Percentiles rank a stretch among this genome's conserved stretches.
phyloP scores from a whole-genome alignment of 2,329 filamentous ascomycete genomes.

The Diplodia intermedia region DNA sequence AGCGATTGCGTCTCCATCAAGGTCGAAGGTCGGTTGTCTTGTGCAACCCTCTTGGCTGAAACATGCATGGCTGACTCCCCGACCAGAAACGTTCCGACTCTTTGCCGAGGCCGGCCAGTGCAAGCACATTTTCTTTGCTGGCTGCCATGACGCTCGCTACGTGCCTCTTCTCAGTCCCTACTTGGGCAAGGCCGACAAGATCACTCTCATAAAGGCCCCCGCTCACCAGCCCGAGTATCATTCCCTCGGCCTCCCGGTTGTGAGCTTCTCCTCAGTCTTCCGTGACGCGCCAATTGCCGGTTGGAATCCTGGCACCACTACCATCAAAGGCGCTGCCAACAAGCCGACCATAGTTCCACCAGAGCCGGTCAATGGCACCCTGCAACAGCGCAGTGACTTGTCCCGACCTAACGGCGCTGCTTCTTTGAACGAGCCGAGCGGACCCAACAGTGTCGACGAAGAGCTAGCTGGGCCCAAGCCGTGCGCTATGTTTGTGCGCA shows the following conservation, averaged over 20 bases:
- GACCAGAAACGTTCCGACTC: constrained; percentile 52
- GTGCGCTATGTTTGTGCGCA: constrained; percentile 9
- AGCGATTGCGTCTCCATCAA: constrained; percentile 66
- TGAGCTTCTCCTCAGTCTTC: constrained; percentile 62
- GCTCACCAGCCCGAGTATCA: constrained; percentile 62
- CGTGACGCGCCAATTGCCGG: constrained; percentile 39
- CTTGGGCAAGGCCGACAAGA: constrained; percentile 56
- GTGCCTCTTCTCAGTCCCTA: constrained; percentile 63
- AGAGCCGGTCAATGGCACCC: background rate
- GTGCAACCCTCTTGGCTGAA: background rate
- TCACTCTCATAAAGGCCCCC: constrained; percentile 63
- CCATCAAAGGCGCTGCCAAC: constrained; percentile 9
- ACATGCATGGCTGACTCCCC: constrained; percentile 1
- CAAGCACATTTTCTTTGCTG: constrained; percentile 69
- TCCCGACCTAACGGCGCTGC: background rate
- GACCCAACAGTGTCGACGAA: background rate
- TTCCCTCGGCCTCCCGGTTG: constrained; percentile 58
- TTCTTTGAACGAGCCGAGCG: background rate
- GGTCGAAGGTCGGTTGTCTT: constrained; percentile 55
- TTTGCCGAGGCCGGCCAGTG: constrained; percentile 67
- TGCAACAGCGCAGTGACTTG: background rate
- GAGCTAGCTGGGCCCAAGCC: background rate
- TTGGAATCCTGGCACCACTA: background rate
- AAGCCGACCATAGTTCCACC: background rate
- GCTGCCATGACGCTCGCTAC: constrained; percentile 67